phyloP scores from a whole-genome alignment of 2,329 filamentous ascomycete species.

The Furcasterigmium sp. region DNA sequence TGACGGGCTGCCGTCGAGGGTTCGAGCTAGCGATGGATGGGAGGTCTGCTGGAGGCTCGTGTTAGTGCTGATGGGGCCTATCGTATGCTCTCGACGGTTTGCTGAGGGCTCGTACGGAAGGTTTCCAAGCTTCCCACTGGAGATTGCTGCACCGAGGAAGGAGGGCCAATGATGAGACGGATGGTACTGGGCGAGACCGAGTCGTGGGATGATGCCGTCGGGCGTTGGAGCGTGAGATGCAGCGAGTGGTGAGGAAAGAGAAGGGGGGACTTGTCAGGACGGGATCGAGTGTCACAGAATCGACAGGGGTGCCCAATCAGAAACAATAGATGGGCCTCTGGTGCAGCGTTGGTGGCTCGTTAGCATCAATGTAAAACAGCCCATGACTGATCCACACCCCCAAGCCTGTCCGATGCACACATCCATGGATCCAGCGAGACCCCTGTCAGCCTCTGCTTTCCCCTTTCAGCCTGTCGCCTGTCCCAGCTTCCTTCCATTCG shows the following conservation, averaged over 20 bases:
- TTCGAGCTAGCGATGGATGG: too few species aligned
- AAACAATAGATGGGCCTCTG: slow-evolving; percentile 12
- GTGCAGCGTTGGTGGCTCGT: slow-evolving; percentile 7
- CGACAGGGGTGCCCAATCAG: slow-evolving; percentile 10
- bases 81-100: not conserved
- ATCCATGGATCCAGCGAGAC: not conserved
- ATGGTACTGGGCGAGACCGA: not conserved
- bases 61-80: not conserved
- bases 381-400: slow-evolving; percentile 14
- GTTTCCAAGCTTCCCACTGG: too few species aligned
- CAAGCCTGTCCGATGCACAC: not conserved
- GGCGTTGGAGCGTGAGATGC: too few species aligned
- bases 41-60: too few species aligned
- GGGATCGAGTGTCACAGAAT: slow-evolving; percentile 11
- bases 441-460: too few species aligned
- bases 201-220: too few species aligned
- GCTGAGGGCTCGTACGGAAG: not conserved
- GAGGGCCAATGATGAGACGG: too few species aligned
- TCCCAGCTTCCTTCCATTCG: too few species aligned
- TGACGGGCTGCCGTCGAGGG: too few species aligned
- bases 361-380: slow-evolving; percentile 29
- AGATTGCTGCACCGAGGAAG: too few species aligned
- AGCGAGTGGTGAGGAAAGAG: not conserved
- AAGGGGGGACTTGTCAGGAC: slow-evolving; percentile 1
- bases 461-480: too few species aligned